Percentiles rank a stretch among this genome's conserved stretches.
Evolutionary conservation across 2,329 filamentous ascomycete genomes (phyloP).

Genomic region (Penicillium sp.): DNA sequence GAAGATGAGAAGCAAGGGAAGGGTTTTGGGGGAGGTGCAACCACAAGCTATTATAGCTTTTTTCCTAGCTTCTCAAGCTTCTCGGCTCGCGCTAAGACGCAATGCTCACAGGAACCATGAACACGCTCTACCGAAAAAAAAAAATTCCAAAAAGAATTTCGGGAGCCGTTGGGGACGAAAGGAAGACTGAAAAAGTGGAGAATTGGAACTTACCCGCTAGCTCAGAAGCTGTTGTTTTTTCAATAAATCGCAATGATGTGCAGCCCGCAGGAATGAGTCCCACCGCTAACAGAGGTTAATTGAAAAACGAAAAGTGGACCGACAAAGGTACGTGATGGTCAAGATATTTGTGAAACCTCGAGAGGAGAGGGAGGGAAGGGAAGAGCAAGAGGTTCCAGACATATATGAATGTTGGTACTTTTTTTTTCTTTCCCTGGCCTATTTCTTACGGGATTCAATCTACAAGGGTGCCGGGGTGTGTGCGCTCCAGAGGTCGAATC

Average conservation of each 20-base stretch:
- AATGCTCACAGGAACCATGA: constrained; percentile 1
- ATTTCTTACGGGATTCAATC: neutral
- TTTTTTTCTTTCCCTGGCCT: neutral
- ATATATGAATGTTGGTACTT: neutral
- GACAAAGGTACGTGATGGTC: neutral
- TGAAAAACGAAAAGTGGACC: constrained; percentile 18
- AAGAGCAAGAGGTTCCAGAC: neutral
- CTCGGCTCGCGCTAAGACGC: neutral
- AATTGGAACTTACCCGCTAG: constrained; percentile 14
- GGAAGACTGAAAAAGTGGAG: constrained; percentile 21
- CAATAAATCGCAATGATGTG: constrained; percentile 26
- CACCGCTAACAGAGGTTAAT: constrained; percentile 23
- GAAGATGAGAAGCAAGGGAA: constrained; percentile 12
- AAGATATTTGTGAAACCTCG: neutral
- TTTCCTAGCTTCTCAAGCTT: neutral
- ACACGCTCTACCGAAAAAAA: constrained; percentile 5
- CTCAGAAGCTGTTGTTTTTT: neutral
- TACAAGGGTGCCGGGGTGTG: neutral
- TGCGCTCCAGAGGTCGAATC: neutral
- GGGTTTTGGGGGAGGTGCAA: constrained; percentile 10
- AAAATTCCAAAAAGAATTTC: neutral
- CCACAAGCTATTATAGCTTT: constrained; percentile 21
- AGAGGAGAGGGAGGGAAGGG: neutral
- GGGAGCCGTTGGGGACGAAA: constrained; percentile 12
- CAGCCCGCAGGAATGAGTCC: constrained; percentile 17